Base-by-base conservation (phyloP, 306 rosid species). In the Rosa chinensis region DNA sequence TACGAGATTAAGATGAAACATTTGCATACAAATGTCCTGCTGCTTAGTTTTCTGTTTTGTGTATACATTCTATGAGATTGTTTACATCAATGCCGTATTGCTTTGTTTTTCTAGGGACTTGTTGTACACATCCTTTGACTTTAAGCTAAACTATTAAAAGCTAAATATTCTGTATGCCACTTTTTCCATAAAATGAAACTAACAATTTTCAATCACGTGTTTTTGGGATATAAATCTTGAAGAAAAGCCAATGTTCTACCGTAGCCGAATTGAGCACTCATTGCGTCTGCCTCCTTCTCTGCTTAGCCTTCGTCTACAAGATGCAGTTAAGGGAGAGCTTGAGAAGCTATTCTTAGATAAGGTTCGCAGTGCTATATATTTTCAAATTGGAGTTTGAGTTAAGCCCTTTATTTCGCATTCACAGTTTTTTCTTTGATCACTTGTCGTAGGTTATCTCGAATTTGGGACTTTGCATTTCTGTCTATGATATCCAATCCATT, bases 321-420 rank as follows among this genome's bases (percentile, higher is more conserved):
- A 90, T 49, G 93, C 92, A 21, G 88, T 89, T 37, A 88, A 85
- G 68, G 84, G 77, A 16, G 94, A 92, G 88, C 90, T 94, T 56
- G 91, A 92, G 83, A 92, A 85, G 62, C 90, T 92, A 77, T 90
- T 94, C 89, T 56, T 92, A 80, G 98, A 92, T 72, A 94, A 89
- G 93, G 92, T 90, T 61, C 82, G 47, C 18, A 14, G 5, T 9
- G 53, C 74, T 80, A 56, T 28, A 18, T 45, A 23, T 74, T 87
- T 73, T 79, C 28, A 69, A 20, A 49, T 69, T 70, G 40, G 37
- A 59, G 68, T 44, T 9, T 55, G 56, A 67, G 18, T 75, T 72
- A 13, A 47, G 66, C 35, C 80, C 48, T 53, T 32, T 39, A 40
- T 8, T 61, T 21, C 4, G 20, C 79, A 4, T 35, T 39, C 42